Conservation (phyloP, 176 grass and related monocot species). For the Phoenix dactylifera region DNA sequence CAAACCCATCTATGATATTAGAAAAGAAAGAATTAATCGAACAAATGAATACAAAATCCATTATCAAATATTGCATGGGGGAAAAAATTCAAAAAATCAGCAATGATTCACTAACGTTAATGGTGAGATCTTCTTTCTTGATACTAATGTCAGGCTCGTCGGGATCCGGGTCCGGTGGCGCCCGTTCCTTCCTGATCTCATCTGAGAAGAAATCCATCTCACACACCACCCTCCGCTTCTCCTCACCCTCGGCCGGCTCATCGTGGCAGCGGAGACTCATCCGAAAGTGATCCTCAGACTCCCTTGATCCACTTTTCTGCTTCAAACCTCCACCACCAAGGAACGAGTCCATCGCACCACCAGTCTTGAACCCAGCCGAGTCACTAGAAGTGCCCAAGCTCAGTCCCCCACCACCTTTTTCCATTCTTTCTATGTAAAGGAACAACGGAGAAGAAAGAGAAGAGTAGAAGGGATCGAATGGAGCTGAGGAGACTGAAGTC, state of each 20-base stretch:
- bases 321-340: no score
- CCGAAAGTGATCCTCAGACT: not conserved
- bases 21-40: no score
- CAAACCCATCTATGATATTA: not conserved
- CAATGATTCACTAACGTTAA: slow-evolving; percentile 39
- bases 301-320: not conserved
- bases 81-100: not conserved
- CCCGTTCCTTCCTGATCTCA: slow-evolving; percentile 43
- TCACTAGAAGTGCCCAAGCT: slow-evolving; percentile 35
- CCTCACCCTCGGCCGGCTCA: no score
- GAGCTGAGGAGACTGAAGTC: slow-evolving; percentile 38
- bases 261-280: not conserved
- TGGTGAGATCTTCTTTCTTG: slow-evolving; percentile 61
- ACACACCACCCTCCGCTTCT: not conserved
- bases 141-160: slow-evolving; percentile 15
- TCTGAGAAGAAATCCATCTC: slow-evolving; percentile 92
- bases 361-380: slow-evolving; percentile 17
- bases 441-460: no score
- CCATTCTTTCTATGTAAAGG: not conserved
- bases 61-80: not conserved
- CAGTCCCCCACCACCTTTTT: slow-evolving; percentile 15
- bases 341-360: no score
- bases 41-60: not conserved
- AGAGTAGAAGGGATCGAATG: slow-evolving; percentile 20
- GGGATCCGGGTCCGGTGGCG: slow-evolving; percentile 12